A percentile compares a stretch with the other conserved stretches of the same genome.
phyloP scores from a whole-genome alignment of 73 alveolate genomes.

The Symbiodinium natans region DNA sequence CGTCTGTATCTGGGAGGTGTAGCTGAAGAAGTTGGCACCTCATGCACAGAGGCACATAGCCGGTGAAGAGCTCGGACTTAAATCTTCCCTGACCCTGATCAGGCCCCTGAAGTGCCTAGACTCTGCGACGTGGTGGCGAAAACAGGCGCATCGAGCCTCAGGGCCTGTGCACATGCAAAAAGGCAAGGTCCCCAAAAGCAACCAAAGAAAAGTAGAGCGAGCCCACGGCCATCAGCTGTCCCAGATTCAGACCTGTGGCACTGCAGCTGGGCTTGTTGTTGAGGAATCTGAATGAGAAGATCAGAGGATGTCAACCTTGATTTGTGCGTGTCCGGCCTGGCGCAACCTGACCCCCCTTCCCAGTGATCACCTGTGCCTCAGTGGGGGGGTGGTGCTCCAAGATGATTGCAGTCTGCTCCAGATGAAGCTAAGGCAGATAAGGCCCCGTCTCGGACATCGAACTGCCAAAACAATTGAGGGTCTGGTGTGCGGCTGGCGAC shows the following conservation, averaged over 20 bases:
- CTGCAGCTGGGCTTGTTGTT: too few species aligned
- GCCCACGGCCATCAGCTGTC: too few species aligned
- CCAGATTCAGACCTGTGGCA: too few species aligned
- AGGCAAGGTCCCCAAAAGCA: too few species aligned
- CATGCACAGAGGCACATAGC: neutral
- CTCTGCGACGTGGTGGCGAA: neutral
- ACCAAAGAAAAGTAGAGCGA: too few species aligned
- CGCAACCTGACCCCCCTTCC: neutral
- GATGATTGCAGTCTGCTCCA: too few species aligned
- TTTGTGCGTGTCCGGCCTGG: neutral
- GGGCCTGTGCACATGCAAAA: neutral
- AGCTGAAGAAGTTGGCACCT: neutral
- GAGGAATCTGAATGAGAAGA: too few species aligned
- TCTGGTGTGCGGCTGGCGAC: too few species aligned
- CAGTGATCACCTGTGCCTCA: neutral
- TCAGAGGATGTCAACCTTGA: too few species aligned
- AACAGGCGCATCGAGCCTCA: slow-evolving; percentile 2
- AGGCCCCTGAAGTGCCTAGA: too few species aligned
- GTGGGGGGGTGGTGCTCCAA: too few species aligned
- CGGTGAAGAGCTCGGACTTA: neutral
- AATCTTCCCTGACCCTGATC: neutral
- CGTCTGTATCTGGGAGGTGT: slow-evolving; percentile 16
- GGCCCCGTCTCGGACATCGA: slow-evolving; percentile 19
- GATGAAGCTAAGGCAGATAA: too few species aligned
- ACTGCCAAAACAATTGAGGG: neutral